These are phyloP conservation scores for Sclerotinia glacialis DNA, from an alignment of 2,329 filamentous ascomycete species.

Conservation along the genomic window DNA sequence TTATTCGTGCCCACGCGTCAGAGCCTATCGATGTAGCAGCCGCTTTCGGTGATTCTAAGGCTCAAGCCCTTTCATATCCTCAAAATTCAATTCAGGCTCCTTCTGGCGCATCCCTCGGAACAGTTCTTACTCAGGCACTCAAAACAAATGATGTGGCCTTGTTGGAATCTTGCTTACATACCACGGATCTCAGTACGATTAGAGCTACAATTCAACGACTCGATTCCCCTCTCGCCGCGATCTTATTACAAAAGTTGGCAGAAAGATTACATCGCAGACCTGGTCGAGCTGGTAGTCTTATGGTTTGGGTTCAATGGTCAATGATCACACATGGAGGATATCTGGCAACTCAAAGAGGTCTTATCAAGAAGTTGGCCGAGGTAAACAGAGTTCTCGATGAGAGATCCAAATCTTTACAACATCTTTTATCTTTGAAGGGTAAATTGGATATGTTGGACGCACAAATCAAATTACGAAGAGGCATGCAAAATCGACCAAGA, in stretches of 20 bases:
- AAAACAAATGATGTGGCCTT: slow-evolving; percentile 87
- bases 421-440: slow-evolving; percentile 83
- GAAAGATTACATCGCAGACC: slow-evolving; percentile 83
- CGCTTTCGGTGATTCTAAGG: slow-evolving; percentile 47
- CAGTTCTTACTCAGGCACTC: slow-evolving; percentile 89
- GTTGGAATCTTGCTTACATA: slow-evolving; percentile 87
- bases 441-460: slow-evolving; percentile 92
- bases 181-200: slow-evolving; percentile 72
- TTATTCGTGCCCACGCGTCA: slow-evolving; percentile 66
- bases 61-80: slow-evolving; percentile 31
- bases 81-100: slow-evolving; percentile 43
- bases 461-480: slow-evolving; percentile 77
- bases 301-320: slow-evolving; percentile 96
- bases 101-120: slow-evolving; percentile 77
- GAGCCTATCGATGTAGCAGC: slow-evolving; percentile 74
- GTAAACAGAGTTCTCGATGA: slow-evolving; percentile 86
- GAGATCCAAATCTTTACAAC: slow-evolving; percentile 76
- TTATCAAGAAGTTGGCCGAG: slow-evolving; percentile 72
- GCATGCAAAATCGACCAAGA: slow-evolving; percentile 54
- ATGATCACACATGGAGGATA: slow-evolving; percentile 89
- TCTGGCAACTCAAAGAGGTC: slow-evolving; percentile 78
- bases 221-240: slow-evolving; percentile 77
- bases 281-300: slow-evolving; percentile 82
- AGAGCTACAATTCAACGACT: slow-evolving; percentile 87
- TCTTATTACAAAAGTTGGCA: slow-evolving; percentile 77